Evolutionary conservation across 129 eudicot species (phyloP).

Genomic region (Chrysanthemum lavandulifolium): DNA sequence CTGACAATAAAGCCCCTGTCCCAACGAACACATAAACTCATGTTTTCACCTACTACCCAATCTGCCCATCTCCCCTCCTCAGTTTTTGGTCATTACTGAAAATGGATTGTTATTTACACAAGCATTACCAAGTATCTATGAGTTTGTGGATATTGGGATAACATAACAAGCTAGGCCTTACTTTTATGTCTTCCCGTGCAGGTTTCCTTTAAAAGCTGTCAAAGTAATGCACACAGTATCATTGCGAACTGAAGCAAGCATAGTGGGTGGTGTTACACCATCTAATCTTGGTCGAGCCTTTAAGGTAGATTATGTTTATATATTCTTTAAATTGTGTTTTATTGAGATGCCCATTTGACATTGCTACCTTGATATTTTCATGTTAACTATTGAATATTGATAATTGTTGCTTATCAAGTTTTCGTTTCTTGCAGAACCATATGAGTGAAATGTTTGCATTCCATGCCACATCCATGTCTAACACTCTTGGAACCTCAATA

Average conservation of each 20-base stretch:
- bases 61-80: too few species aligned
- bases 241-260: constrained; percentile 86
- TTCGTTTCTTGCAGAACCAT: constrained; percentile 70
- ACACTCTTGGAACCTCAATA: constrained; percentile 92
- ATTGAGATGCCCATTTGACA: too few species aligned
- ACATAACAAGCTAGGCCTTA: neutral
- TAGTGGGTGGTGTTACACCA: constrained; percentile 62
- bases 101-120: neutral
- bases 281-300: constrained; percentile 79
- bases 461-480: constrained; percentile 95
- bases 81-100: neutral
- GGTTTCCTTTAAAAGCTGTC: constrained; percentile 97
- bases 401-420: constrained; percentile 7
- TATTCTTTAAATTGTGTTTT: neutral
- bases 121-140: neutral
- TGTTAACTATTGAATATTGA: neutral
- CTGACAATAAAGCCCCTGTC: too few species aligned
- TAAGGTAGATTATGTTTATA: constrained; percentile 47
- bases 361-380: neutral
- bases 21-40: too few species aligned
- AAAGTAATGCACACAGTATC: constrained; percentile 97
- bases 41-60: too few species aligned
- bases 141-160: neutral
- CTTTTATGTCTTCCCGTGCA: constrained; percentile 29
- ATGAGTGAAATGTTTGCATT: constrained; percentile 98